Evolutionary conservation across 306 rosid genomes (phyloP), one percentile per base, ranked within the genome.

Genomic region (Fagus crenata): DNA sequence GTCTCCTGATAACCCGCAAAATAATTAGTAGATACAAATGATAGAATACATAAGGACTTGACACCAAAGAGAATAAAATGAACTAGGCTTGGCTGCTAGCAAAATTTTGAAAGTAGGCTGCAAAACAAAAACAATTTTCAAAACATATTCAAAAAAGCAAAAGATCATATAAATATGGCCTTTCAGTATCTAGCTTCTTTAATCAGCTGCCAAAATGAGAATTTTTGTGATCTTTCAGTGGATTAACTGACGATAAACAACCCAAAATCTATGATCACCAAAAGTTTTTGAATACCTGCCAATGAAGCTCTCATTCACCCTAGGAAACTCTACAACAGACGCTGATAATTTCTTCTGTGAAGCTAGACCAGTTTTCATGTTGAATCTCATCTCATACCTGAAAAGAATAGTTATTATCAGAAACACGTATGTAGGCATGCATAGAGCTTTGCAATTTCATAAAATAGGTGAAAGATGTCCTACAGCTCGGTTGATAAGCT

Each of bases 301-400:
- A 4, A 96, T 95, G 89, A 90, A 95, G 84, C 87, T 81, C 81
- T 95, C 98, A 69, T 95, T 95, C 75, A 95, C 90, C 83, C 97
- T 85, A 53, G 98, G 98, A 84, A 95, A 92, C 81, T 95, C 98
- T 59, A 95, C 91, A 70, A 90, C 81, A 53, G 96, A 72, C 35
- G 83, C 86, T 13, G 97, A 92, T 49, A 95, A 84, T 77, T 89
- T 88, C 86, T 81, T 88, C 83, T 95, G 97, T 64, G 91, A 77
- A 78, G 98, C 97, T 69, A 75, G 80, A 13, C 97, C 93, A 31
- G 87, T 85, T 84, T 92, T 88, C 86, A 90, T 71, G 87, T 95
- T 90, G 80, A 95, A 92, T 78, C 95, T 87, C 97, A 95, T 92
- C 82, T 92, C 98, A 71, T 84, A 95, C 84, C 98, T 94, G 82